Evolutionary conservation across 2,329 filamentous ascomycete genomes (phyloP), one percentile per base, ranked within the genome.

Genomic region (Onygenales sp.): DNA sequence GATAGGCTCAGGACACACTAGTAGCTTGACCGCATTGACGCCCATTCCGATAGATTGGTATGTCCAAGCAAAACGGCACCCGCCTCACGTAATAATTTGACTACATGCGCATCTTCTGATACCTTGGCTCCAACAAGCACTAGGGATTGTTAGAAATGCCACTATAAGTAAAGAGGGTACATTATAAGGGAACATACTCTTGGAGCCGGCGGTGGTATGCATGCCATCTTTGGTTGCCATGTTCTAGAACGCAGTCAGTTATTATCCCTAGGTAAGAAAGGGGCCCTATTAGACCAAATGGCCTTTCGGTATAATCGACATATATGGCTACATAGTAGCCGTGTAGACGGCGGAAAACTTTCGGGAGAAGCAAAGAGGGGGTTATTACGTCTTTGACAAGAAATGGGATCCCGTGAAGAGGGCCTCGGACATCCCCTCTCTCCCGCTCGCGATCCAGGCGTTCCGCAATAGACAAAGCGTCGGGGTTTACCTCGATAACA

Each of bases 381-480:
- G 13, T 45, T 43, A 21, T 31, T 51, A 55, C 51, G 63, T 90
- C 86, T 67, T 90, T 90, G 58, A 88, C 79, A 2, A 85, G 73
- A 64, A 87, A 87, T 0, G 87, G 86, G 43, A 91, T 87, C 2
- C 86, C 86, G 64, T 90, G 86, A 1, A 91, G 74, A 1, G 81
- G 81, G 1, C 85, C 79, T n/a, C 83, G 77, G 8, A 83, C 65
- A 40, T 70, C 72, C 27, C 83, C 83, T 1, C 69, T 61, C 10
- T 65, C 62, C 14, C 86, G 77, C 67, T 89, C 85, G 0, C 62
- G 64, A 60, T 90, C 86, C 33, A 83, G 71, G 11, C 72, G 62
- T 4, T 70, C 69, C 3, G 86, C 86, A 53, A 88, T 87, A 21
- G 67, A 58, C 36, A 85, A 69, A 8, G 76, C 77, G 63, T 89